Evolutionary conservation across 345 rosid species (phyloP), one percentile per base, ranked within the genome.

Genomic region (Syzygium jambos): DNA sequence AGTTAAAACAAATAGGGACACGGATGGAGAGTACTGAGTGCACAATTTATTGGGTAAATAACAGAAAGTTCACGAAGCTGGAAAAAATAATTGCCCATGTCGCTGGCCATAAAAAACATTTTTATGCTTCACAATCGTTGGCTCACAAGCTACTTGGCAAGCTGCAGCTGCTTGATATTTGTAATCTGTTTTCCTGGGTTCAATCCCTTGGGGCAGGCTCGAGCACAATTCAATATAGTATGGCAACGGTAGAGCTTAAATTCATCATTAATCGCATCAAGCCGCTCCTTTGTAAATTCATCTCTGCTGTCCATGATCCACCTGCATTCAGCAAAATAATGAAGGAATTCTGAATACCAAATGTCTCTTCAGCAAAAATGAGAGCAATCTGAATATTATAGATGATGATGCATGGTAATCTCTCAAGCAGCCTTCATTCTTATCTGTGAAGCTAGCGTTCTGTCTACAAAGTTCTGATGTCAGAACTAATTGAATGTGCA

Each of bases 221-320:
- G 95, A 25, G 99, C 97, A 90, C 99, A 98, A 88, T 96, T 98
- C 98, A 98, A 88, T 87, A 98, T 96, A 25, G 99, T 95, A 90
- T 96, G 98, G 93, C 99, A 98, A 19, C 99, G 94, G 88, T 98
- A 96, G 49, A 98, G 95, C 96, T 98, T 98, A 88, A 94, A 98
- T 88, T 98, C 99, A 10, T 98, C 96, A 41, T 96, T 90, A 78
- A 98, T 91, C 21, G 99, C 98, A n/a, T 94, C 97, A 14, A 95
- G 91, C 49, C 99, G 92, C 91, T 98, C 99, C 87, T 93, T 91
- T 7, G 98, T 96, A 87, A 90, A 96, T 91, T 95, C 99, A 91
- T 98, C 99, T 78, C 99, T 94, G 93, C 99, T 98, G 88, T 96
- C 99, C 11, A 93, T 94, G 86, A 98, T 96, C 99, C 99, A 98